Conservation (phyloP, 2,329 filamentous ascomycete genomes). For the Penicillium italicum region DNA sequence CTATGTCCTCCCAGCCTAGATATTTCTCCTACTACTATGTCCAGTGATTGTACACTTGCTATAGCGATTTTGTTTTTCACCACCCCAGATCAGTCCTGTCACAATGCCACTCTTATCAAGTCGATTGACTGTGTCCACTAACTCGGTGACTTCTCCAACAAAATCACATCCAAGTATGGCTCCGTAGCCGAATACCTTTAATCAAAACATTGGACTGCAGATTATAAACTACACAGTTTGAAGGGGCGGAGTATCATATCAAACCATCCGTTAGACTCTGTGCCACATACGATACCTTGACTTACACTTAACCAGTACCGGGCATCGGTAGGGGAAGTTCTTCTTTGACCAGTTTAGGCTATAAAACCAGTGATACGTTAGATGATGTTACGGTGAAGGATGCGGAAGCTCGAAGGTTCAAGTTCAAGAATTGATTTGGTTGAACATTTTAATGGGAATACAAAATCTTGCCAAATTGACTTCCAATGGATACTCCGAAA, state of each 20-base stretch:
- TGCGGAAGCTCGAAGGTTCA: not conserved
- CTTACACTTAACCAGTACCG: constrained; percentile 17
- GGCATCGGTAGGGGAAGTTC: constrained; percentile 9
- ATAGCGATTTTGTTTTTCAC: no score
- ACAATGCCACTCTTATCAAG: constrained; percentile 35
- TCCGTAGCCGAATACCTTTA: constrained; percentile 37
- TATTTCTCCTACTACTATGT: constrained; percentile 1
- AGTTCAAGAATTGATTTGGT: not conserved
- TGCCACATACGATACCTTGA: constrained; percentile 25
- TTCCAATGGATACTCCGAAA: not conserved
- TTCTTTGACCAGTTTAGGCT: constrained; percentile 11
- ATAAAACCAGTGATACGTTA: constrained; percentile 15
- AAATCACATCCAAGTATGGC: constrained; percentile 33
- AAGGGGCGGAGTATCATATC: not conserved
- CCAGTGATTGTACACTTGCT: no score
- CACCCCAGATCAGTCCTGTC: constrained; percentile 33
- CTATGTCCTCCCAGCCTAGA: constrained; percentile 39
- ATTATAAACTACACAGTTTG: not conserved
- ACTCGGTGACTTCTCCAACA: constrained; percentile 30
- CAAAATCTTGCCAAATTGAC: not conserved
- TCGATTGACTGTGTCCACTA: constrained; percentile 31
- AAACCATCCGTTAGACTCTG: constrained; percentile 26
- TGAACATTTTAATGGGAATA: not conserved
- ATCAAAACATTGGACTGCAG: constrained; percentile 35
- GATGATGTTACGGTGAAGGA: not conserved